Conservation (phyloP, 2,329 filamentous ascomycete genomes). For the Diaporthe longicolla region DNA sequence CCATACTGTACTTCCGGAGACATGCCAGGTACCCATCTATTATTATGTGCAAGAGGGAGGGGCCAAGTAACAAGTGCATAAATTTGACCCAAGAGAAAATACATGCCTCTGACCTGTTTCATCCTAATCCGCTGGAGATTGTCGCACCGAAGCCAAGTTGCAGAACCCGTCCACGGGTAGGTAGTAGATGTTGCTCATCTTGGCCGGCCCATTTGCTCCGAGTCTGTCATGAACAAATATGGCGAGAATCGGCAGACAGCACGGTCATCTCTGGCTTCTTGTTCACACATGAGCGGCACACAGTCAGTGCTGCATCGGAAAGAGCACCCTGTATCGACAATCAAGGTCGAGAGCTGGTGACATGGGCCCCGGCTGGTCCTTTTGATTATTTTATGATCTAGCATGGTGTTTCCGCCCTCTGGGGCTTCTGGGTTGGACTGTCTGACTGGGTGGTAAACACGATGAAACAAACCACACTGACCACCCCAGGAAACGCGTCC, state of each 20-base stretch:
- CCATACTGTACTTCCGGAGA: too few relatives aligned
- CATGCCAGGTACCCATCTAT: too few relatives aligned
- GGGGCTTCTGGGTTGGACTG: constrained; percentile 1
- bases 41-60: too few relatives aligned
- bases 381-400: not conserved
- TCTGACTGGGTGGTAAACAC: constrained; percentile 17
- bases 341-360: not conserved
- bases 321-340: not conserved
- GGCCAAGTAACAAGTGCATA: too few relatives aligned
- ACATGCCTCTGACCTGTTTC: not conserved
- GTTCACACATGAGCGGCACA: not conserved
- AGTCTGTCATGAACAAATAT: not conserved
- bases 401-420: not conserved
- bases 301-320: not conserved
- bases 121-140: constrained; percentile 11
- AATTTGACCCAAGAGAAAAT: too few relatives aligned
- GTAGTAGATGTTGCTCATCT: too few relatives aligned
- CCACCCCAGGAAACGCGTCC: constrained; percentile 20
- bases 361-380: constrained; percentile 13
- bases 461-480: constrained; percentile 27
- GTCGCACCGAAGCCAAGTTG: not conserved
- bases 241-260: constrained; percentile 10
- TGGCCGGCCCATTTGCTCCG: not conserved
- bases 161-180: not conserved
- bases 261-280: constrained; percentile 7